phyloP scores from a whole-genome alignment of 1,139 yeast species.

The Sugiyamaella paludigena region DNA sequence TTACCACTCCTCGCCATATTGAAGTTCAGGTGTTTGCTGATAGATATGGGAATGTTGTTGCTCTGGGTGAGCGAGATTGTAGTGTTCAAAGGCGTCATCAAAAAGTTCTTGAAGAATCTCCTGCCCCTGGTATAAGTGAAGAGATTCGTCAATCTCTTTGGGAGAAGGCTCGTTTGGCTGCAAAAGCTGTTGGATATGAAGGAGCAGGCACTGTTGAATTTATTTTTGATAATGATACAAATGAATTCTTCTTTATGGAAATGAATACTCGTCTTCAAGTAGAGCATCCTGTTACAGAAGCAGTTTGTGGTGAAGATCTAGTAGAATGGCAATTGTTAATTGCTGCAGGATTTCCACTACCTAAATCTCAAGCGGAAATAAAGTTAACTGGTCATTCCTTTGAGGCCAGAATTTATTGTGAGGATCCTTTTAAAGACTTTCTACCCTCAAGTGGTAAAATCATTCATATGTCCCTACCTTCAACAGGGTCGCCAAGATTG shows the following conservation, averaged over 20 bases:
- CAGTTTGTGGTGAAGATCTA: constrained; percentile 86
- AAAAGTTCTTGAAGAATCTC: constrained; percentile 51
- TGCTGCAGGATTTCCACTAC: constrained; percentile 65
- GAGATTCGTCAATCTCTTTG: constrained; percentile 54
- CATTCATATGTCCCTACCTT: constrained; percentile 31
- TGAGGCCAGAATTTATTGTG: constrained; percentile 39
- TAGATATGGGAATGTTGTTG: constrained; percentile 44
- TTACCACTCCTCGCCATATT: constrained; percentile 46
- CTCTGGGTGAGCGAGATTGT: constrained; percentile 50
- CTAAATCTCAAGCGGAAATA: constrained; percentile 36
- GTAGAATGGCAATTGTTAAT: constrained; percentile 93
- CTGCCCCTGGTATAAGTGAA: constrained; percentile 52
- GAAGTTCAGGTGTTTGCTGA: constrained; percentile 51
- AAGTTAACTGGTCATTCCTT: constrained; percentile 35
- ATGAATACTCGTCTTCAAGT: constrained; percentile 64
- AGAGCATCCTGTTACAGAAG: constrained; percentile 69
- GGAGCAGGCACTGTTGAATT: constrained; percentile 67
- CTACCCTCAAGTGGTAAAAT: constrained; percentile 37
- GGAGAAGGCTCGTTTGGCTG: constrained; percentile 59
- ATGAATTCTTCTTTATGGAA: constrained; percentile 60
- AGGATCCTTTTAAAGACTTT: constrained; percentile 37
- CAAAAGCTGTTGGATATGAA: constrained; percentile 53
- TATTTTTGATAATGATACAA: constrained; percentile 54
- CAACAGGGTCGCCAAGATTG: constrained; percentile 33
- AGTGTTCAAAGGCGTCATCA: constrained; percentile 51